Evolutionary conservation across 345 rosid species (phyloP).

Genomic region (Citropsis articulata): DNA sequence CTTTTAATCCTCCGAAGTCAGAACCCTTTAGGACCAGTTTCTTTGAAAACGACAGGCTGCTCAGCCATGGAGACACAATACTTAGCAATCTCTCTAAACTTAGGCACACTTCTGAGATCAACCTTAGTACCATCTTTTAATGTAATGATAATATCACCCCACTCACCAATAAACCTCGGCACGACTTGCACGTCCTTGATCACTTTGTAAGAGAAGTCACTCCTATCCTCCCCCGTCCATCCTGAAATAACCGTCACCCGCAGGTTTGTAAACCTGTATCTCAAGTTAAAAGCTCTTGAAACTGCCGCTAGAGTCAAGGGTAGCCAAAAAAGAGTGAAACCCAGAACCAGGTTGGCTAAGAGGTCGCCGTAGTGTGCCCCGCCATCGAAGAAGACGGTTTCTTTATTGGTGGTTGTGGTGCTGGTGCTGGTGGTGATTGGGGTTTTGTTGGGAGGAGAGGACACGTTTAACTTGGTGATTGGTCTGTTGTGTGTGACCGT

Average conservation of each 20-base stretch:
- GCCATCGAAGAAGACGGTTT: constrained; percentile 76
- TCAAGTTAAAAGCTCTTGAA: constrained; percentile 67
- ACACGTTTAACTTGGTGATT: constrained; percentile 42
- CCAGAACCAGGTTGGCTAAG: constrained; percentile 69
- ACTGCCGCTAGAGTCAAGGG: constrained; percentile 93
- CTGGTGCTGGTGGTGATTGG: constrained; percentile 17
- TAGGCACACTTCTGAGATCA: constrained; percentile 85
- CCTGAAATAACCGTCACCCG: constrained; percentile 93
- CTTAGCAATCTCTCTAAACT: constrained; percentile 79
- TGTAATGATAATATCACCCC: constrained; percentile 87
- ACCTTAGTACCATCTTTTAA: constrained; percentile 78
- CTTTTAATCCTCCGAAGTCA: constrained; percentile 27
- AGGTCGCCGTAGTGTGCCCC: constrained; percentile 98
- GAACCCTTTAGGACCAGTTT: constrained; percentile 54
- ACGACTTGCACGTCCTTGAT: constrained; percentile 87
- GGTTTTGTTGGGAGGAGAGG: constrained; percentile 48
- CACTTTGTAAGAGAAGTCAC: constrained; percentile 90
- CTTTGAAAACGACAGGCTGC: constrained; percentile 50
- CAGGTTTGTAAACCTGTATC: constrained; percentile 92
- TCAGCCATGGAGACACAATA: constrained; percentile 79
- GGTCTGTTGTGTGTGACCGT: constrained; percentile 18
- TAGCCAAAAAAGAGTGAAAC: constrained; percentile 84
- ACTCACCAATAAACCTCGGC: constrained; percentile 89
- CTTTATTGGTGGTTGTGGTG: constrained; percentile 39
- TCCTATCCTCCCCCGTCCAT: constrained; percentile 73